Percentiles rank a stretch among this genome's conserved stretches.
These are phyloP conservation scores for Penicillium cosmopolitanum DNA, from an alignment of 495 filamentous ascomycete species.

Conservation along the genomic window DNA sequence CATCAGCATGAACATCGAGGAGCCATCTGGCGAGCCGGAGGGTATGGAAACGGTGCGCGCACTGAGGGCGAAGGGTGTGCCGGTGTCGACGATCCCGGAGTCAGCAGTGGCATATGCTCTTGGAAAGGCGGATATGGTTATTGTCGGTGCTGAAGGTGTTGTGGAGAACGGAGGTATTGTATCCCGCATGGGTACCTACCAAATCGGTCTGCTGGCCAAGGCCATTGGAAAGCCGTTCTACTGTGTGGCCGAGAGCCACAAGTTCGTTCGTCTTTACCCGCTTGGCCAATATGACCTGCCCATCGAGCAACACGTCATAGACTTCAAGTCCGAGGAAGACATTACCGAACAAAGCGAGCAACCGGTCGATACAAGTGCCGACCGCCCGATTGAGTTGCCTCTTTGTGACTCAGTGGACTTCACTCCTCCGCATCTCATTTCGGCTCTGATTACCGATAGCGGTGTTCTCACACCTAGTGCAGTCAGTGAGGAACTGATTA, in stretches of 20 bases:
- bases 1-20: constrained; percentile 34
- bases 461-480: constrained; percentile 76
- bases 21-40: constrained; percentile 51
- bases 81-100: constrained; percentile 81
- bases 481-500: constrained; percentile 78
- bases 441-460: constrained; percentile 75
- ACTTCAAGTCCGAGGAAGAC: constrained; percentile 62
- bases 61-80: constrained; percentile 73
- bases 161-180: constrained; percentile 94
- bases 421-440: constrained; percentile 81
- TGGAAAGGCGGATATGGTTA: constrained; percentile 75
- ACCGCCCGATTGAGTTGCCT: constrained; percentile 34
- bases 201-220: constrained; percentile 82
- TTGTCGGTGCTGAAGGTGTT: constrained; percentile 93
- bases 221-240: constrained; percentile 80
- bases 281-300: constrained; percentile 77
- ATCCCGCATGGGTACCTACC: constrained; percentile 86
- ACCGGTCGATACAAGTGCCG: constrained; percentile 24
- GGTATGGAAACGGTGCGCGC: constrained; percentile 65
- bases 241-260: constrained; percentile 93
- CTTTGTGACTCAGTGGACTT: constrained; percentile 74
- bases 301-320: constrained; percentile 73
- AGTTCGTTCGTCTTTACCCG: constrained; percentile 84
- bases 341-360: constrained; percentile 47
- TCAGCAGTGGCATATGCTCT: constrained; percentile 85